Evolutionary conservation across 768 basidiomycete species (phyloP).

Genomic region (Lentinus brumalis): DNA sequence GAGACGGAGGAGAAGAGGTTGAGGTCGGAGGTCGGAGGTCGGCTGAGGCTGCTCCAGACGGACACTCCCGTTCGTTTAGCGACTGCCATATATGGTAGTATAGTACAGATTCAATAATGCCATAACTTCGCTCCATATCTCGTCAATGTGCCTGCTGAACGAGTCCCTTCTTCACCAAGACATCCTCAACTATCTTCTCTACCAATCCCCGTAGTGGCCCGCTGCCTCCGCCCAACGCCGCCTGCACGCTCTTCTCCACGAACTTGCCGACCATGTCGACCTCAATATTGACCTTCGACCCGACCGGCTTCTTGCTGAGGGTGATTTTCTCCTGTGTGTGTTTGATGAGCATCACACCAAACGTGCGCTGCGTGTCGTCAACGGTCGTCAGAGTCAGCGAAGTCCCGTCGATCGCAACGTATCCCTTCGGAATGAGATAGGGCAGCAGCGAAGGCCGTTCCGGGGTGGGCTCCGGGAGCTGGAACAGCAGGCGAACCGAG

Average conservation of each 20-base stretch:
- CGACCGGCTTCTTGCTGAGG: conserved; percentile 70
- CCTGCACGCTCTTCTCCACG: conserved; percentile 79
- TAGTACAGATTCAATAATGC: conserved; percentile 1
- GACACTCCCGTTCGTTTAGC: conserved; percentile 14
- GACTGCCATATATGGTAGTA: conserved; percentile 11
- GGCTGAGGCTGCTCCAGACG: conserved; percentile 18
- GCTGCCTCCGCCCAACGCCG: conserved; percentile 60
- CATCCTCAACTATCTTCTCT: conserved; percentile 59
- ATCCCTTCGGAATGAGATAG: conserved; percentile 93
- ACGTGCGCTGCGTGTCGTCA: conserved; percentile 57
- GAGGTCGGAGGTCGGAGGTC: conserved; percentile 19
- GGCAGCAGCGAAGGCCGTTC: conserved; percentile 66
- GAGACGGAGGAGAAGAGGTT: conserved; percentile 9
- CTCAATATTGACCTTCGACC: conserved; percentile 90
- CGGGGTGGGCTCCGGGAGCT: conserved; percentile 61
- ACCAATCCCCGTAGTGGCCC: conserved; percentile 49
- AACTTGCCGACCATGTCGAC: conserved; percentile 95
- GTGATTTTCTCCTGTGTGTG: conserved; percentile 92
- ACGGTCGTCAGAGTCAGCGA: conserved; percentile 90
- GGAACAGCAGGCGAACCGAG: conserved; percentile 83
- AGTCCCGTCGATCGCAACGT: conserved; percentile 90
- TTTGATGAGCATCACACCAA: conserved; percentile 93
- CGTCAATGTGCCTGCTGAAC: conserved; percentile 15
- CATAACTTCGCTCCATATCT: not conserved
- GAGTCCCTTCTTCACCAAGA: conserved; percentile 49